A percentile compares a stretch with the other conserved stretches of the same genome.
Evolutionary conservation across 2,329 filamentous ascomycete genomes (phyloP).

Genomic region (Sporothrix pseudoabietina): DNA sequence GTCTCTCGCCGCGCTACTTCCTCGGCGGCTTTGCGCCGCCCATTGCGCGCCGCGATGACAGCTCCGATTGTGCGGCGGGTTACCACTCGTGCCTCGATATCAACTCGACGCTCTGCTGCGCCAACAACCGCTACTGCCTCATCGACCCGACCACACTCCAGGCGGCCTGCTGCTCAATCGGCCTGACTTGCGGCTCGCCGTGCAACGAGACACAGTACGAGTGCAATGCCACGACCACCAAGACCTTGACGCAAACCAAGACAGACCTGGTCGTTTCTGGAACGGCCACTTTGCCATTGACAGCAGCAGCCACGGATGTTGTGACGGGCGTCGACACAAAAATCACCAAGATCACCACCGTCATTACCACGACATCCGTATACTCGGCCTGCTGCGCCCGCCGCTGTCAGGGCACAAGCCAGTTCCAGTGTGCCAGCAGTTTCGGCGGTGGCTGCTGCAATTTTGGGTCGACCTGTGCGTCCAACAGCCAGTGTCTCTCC

Average conservation of each 20-base stretch:
- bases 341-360: constrained; percentile 36
- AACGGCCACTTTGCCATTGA: constrained; percentile 1
- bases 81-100: constrained; percentile 38
- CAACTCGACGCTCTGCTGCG: constrained; percentile 38
- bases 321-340: constrained; percentile 28
- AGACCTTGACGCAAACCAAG: constrained; percentile 37
- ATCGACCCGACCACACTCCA: constrained; percentile 36
- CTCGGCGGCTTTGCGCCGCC: constrained; percentile 20
- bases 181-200: constrained; percentile 38
- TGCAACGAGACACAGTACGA: constrained; percentile 41
- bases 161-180: constrained; percentile 42
- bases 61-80: constrained; percentile 28
- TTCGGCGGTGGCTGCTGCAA: constrained; percentile 55
- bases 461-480: constrained; percentile 49
- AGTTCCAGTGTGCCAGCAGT: constrained; percentile 49
- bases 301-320: constrained; percentile 28
- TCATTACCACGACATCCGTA: constrained; percentile 37
- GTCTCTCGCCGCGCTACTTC: constrained; percentile 27
- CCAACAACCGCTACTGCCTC: constrained; percentile 40
- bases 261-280: not conserved
- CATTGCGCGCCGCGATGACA: constrained; percentile 30
- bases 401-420: constrained; percentile 46
- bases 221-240: constrained; percentile 38
- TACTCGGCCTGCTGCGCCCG: constrained; percentile 46
- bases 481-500: constrained; percentile 43